These are phyloP conservation scores for Salicornia ramosissima DNA, from an alignment of 148 eudicot genomes.

Conservation along the genomic window DNA sequence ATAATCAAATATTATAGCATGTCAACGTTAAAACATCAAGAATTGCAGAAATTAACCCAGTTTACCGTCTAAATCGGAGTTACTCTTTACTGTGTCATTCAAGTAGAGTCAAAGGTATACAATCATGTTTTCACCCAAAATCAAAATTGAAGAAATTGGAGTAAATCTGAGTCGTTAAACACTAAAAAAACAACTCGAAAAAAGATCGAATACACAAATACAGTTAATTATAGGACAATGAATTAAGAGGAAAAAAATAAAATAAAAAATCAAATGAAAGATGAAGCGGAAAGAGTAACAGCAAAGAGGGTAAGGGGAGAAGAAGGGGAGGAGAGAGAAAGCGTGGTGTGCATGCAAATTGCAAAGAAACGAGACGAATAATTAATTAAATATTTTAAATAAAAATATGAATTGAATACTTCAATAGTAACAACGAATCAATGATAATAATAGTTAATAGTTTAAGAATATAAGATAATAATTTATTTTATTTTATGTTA, in stretches of 20 bases:
- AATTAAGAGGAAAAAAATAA: background rate
- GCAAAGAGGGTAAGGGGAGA: conserved; percentile 1
- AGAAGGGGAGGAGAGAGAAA: conserved; percentile 16
- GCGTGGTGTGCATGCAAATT: conserved; percentile 30
- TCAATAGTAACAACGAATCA: background rate
- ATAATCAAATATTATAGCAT: background rate
- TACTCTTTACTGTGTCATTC: conserved; percentile 25
- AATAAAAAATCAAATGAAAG: background rate
- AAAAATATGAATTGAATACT: background rate
- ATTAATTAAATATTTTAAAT: background rate
- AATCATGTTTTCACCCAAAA: background rate
- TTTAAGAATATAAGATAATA: background rate
- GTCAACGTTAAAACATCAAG: conserved; percentile 10
- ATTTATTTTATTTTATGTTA: background rate
- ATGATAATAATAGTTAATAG: background rate
- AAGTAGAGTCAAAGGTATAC: conserved; percentile 13
- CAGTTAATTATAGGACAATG: background rate
- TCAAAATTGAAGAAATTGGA: background rate
- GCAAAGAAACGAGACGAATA: background rate
- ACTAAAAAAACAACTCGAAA: background rate
- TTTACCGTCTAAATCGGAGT: conserved; percentile 16
- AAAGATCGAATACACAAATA: background rate
- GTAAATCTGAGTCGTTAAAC: conserved; percentile 16
- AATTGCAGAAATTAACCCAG: background rate
- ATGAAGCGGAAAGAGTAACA: background rate